Evolutionary conservation across 768 basidiomycete species (phyloP).

Genomic region (Imleria badia): DNA sequence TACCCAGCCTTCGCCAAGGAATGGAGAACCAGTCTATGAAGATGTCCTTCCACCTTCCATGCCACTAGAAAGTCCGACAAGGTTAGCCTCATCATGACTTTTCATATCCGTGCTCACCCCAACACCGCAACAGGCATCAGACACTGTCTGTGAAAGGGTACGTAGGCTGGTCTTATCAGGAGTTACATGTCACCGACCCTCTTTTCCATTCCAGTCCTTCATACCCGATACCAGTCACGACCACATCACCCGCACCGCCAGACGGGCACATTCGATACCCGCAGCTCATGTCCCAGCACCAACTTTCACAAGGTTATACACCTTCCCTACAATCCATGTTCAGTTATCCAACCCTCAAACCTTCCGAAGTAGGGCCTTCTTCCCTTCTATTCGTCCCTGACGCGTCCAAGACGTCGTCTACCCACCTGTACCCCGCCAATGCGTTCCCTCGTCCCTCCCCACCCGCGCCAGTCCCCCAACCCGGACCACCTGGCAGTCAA

Average conservation of each 20-base stretch:
- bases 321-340: conserved; percentile 82
- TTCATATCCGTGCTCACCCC: conserved; percentile 36
- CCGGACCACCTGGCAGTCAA: conserved; percentile 9
- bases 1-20: conserved; percentile 29
- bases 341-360: conserved; percentile 34
- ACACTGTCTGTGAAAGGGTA: conserved; percentile 37
- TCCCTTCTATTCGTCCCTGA: conserved; percentile 48
- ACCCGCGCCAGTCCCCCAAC: conserved; percentile 16
- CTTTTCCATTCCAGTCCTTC: conserved; percentile 27
- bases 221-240: conserved; percentile 63
- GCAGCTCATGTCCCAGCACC: conserved; percentile 76
- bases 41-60: conserved; percentile 40
- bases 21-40: conserved; percentile 30
- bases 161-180: conserved; percentile 18
- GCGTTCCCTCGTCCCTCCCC: conserved; percentile 37
- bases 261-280: conserved; percentile 57
- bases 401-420: conserved; percentile 23
- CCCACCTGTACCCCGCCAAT: conserved; percentile 33
- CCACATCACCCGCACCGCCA: conserved; percentile 61
- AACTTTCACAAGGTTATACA: conserved; percentile 73
- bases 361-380: conserved; percentile 35
- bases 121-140: conserved; percentile 26
- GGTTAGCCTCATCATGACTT: conserved; percentile 46
- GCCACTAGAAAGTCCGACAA: conserved; percentile 66
- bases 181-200: conserved; percentile 8